Evolutionary conservation across 176 grass and related monocot genomes (phyloP).

Genomic region (Oryza officinalis): DNA sequence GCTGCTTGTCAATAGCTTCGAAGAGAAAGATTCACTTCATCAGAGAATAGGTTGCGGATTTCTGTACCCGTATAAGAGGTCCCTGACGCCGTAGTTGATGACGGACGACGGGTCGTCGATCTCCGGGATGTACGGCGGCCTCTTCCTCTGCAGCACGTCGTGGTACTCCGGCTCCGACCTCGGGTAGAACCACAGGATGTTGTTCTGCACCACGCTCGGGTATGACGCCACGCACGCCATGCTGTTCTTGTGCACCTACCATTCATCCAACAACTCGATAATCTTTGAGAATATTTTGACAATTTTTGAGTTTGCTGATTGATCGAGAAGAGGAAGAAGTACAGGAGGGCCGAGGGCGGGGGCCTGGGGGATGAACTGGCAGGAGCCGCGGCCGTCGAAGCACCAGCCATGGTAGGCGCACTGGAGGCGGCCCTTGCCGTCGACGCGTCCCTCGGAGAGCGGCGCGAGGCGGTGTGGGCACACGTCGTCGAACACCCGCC

Average conservation of each 20-base stretch:
- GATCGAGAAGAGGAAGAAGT: background rate
- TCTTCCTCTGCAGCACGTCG: slow-evolving; percentile 57
- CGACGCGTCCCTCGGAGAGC: slow-evolving; percentile 87
- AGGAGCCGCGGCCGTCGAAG: slow-evolving; percentile 83
- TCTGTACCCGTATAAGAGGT: slow-evolving; percentile 73
- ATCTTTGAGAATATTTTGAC: no score
- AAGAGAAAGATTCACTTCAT: no score
- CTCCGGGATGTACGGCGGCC: slow-evolving; percentile 53
- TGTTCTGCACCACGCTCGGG: slow-evolving; percentile 79
- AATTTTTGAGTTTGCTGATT: no score
- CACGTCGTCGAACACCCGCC: slow-evolving; percentile 89
- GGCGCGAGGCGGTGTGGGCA: slow-evolving; percentile 91
- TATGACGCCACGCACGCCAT: slow-evolving; percentile 80
- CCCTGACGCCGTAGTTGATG: slow-evolving; percentile 57
- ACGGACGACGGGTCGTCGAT: slow-evolving; percentile 68
- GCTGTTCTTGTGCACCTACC: slow-evolving; percentile 68
- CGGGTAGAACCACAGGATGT: slow-evolving; percentile 90
- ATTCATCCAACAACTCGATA: background rate
- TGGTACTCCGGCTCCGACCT: slow-evolving; percentile 51
- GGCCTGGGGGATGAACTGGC: slow-evolving; percentile 87
- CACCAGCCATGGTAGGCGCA: slow-evolving; percentile 98
- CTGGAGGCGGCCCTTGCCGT: slow-evolving; percentile 75
- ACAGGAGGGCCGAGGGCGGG: slow-evolving; percentile 67
- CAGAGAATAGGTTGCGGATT: background rate
- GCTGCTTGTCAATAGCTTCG: background rate